These are phyloP conservation scores for Psilocybe sp. DNA, from an alignment of 768 basidiomycete genomes.

Conservation along the genomic window DNA sequence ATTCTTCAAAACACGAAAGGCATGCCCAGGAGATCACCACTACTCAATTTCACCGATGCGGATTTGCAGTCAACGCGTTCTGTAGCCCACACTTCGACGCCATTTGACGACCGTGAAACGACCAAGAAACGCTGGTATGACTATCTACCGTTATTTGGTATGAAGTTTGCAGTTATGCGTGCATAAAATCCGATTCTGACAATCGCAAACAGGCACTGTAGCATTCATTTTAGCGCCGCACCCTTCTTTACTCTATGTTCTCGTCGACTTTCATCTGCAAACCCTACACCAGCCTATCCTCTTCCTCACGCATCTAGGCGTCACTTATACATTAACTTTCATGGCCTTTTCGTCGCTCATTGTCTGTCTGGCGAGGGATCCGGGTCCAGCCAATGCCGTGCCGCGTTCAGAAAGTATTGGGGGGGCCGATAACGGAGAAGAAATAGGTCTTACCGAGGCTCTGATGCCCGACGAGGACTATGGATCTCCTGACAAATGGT, in stretches of 20 bases:
- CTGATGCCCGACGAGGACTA: constrained; percentile 55
- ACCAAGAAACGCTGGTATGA: constrained; percentile 51
- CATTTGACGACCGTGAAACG: constrained; percentile 21
- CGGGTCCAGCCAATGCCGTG: constrained; percentile 51
- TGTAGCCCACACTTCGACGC: constrained; percentile 12
- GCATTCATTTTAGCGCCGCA: constrained; percentile 67
- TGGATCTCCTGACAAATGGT: constrained; percentile 62
- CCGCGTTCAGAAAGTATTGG: constrained; percentile 17
- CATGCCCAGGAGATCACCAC: constrained; percentile 1
- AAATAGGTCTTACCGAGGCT: constrained; percentile 57
- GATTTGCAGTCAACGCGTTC: constrained; percentile 17
- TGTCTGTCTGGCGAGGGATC: constrained; percentile 70
- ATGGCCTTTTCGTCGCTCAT: constrained; percentile 71
- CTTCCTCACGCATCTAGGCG: constrained; percentile 54
- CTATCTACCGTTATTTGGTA: constrained; percentile 57
- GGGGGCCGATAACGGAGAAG: constrained; percentile 25
- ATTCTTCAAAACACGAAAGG: no score
- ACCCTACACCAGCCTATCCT: constrained; percentile 43
- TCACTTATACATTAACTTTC: constrained; percentile 65
- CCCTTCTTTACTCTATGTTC: constrained; percentile 66
- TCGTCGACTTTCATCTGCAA: constrained; percentile 64
- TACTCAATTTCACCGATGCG: constrained; percentile 17
- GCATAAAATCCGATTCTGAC: not conserved
- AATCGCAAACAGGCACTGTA: constrained; percentile 32
- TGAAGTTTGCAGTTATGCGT: constrained; percentile 13